Evolutionary conservation across 2,329 filamentous ascomycete species (phyloP), one percentile per base, ranked within the genome.

Genomic region (Xylariaceae sp.): DNA sequence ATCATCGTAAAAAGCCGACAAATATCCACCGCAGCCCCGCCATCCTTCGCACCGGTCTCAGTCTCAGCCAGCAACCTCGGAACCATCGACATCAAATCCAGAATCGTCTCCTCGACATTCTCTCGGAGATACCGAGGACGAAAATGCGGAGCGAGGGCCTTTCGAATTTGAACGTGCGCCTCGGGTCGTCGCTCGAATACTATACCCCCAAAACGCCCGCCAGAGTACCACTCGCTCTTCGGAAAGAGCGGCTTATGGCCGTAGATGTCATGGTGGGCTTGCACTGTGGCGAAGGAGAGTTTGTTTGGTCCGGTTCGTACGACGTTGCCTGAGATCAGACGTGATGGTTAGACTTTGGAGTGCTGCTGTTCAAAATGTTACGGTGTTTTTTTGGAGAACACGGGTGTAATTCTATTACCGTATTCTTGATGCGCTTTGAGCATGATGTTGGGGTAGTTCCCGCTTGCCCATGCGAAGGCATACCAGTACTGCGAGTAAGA

Each of bases 121-220:
- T 42, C 20, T 19, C 33, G 21, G 10, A 42, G 40, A n/a, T 34
- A 22, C 2, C 33, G 40, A 21, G 29, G 29, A 16, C 40, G 20
- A 23, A 42, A 42, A 27, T 21, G 20, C 14, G 22, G 19, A 12
- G 12, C 19, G 6, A 40, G 16, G 17, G 37, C 25, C 17, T 45
- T 45, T 14, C 27, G 22, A 10, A 23, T 23, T 8, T 40, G 25
- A 14, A 27, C 19, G 22, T 45, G 42, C 17, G 12, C 32, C 10
- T 6, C 25, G 7, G 42, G 42, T 12, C 40, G 23, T 33, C 42
- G 29, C 4, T 50, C 47, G 22, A 35, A 42, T 17, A 50, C 43
- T 8, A 57, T 39, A 14, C 37, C 37, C 14, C 40, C 10, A 2
- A 37, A 11, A 8, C 22, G 22, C 34, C 42, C 42, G 11, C 35